Evolutionary conservation across 148 eudicot genomes (phyloP).

Genomic region (Agrostemma githago): DNA sequence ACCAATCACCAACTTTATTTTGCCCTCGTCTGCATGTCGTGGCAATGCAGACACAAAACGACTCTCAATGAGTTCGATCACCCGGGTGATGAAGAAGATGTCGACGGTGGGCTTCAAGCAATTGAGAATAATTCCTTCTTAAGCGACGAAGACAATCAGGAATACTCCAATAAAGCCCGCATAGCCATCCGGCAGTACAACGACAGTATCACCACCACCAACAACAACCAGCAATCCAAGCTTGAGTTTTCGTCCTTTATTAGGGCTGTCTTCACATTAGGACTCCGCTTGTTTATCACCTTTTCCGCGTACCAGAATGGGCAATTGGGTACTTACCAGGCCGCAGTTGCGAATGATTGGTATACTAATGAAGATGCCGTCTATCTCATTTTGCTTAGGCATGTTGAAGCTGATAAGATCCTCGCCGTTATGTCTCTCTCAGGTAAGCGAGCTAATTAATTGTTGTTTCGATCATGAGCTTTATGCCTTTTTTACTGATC

Average conservation of each 20-base stretch:
- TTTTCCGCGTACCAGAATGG: not conserved
- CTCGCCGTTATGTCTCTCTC: not conserved
- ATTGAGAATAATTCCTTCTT: not conserved
- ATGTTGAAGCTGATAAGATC: conserved; percentile 7
- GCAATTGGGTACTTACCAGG: conserved; percentile 5
- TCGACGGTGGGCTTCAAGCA: not conserved
- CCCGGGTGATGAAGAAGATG: not conserved
- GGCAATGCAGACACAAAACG: not conserved
- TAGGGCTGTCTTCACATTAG: not conserved
- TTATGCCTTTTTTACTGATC: too few relatives aligned
- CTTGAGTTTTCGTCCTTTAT: not conserved
- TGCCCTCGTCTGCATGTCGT: not conserved
- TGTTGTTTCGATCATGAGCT: too few relatives aligned
- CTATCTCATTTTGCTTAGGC: not conserved
- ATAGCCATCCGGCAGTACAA: not conserved
- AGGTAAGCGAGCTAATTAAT: not conserved
- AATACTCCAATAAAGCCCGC: not conserved
- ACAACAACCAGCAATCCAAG: not conserved
- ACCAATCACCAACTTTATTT: not conserved
- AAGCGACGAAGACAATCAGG: not conserved
- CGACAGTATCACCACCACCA: not conserved
- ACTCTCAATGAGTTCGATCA: not conserved
- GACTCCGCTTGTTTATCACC: not conserved
- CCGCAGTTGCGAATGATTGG: not conserved
- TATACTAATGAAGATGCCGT: not conserved